Conservation (phyloP, 192 early-diverging fungal species). For the Backusella tarrabulga region DNA sequence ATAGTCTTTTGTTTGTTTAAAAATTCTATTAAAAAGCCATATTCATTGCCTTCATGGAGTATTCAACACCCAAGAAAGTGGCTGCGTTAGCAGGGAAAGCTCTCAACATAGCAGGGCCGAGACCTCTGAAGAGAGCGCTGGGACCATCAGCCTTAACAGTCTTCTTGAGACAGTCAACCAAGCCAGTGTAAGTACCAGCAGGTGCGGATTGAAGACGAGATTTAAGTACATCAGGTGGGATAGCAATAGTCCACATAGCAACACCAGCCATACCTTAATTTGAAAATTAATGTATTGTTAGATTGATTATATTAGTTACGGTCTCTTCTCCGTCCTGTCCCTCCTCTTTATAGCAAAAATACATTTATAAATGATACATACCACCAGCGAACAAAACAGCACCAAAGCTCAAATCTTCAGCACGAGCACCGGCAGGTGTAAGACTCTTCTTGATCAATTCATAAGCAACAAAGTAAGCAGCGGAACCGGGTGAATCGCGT, state of each 20-base stretch:
- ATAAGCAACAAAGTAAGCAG: slow-evolving; percentile 92
- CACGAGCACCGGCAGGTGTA: slow-evolving; percentile 61
- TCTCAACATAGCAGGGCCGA: slow-evolving; percentile 84
- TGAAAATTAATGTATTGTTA: not conserved
- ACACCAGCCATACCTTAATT: slow-evolving; percentile 86
- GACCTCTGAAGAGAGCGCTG: slow-evolving; percentile 79
- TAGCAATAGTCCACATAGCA: slow-evolving; percentile 96
- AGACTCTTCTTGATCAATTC: slow-evolving; percentile 79
- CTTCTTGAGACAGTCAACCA: slow-evolving; percentile 56
- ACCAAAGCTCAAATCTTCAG: slow-evolving; percentile 75
- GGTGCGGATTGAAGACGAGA: slow-evolving; percentile 88
- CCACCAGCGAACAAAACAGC: slow-evolving; percentile 93
- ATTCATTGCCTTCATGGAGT: slow-evolving; percentile 50
- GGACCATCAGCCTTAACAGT: slow-evolving; percentile 72
- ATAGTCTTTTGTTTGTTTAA: not conserved
- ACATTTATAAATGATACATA: slow-evolving; percentile 28
- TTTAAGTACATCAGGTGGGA: slow-evolving; percentile 90
- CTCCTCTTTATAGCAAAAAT: not conserved
- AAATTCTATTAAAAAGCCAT: slow-evolving; percentile 33
- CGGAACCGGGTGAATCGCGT: slow-evolving; percentile 91
- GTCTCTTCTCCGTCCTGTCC: not conserved
- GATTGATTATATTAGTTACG: not conserved
- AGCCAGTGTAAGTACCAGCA: slow-evolving; percentile 82
- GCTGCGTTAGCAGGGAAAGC: slow-evolving; percentile 87
- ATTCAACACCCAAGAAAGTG: slow-evolving; percentile 68